Base-by-base conservation (phyloP, 306 rosid species). In the Pterocarpus santalinus region DNA sequence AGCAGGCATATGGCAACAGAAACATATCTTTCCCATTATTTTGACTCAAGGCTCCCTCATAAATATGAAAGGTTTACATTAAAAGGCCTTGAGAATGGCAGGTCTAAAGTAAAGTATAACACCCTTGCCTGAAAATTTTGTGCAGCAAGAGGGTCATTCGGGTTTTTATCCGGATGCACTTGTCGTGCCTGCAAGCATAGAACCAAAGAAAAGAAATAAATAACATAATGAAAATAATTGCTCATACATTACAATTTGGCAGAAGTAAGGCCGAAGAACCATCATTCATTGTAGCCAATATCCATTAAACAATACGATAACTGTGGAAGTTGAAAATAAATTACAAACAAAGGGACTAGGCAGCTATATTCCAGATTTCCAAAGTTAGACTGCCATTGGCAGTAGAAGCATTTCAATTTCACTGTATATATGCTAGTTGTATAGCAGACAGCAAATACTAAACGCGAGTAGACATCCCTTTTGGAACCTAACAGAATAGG, bases 131-230 rank as follows among this genome's bases (percentile, higher is more conserved):
- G 99, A 86, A 95, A 95, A 72, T 95, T 93, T 64, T 95, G 94
- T 7, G 99, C 99, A 16, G 99, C 99, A 35, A 85, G 93, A 56
- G 99, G 99, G 78, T 95, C 93, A 76, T 94, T 93, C 32, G 96
- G 99, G 89, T 95, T 95, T 88, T 95, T 95, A 83, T 95, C 99
- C 7, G 99, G 99, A 88, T 95, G 99, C 76, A 95, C 99, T 86
- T 95, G 99, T 7, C 99, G 88, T 51, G 99, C 99, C 99, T 95
- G 89, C 81, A 86, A 77, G 53, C 28, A 51, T 44, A 73, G 61
- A 17, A 69, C 61, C 66, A 61, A 60, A 73, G 39, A 77, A 72
- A 47, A 47, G 1, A 17, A 47, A 72, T 76, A 52, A 79, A 52
- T 61, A 61, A 69, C 67, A 32, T 36, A 13, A 51, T 55, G 38